phyloP scores from a whole-genome alignment of 164 flowering plant species.

The Vitis rupestris region DNA sequence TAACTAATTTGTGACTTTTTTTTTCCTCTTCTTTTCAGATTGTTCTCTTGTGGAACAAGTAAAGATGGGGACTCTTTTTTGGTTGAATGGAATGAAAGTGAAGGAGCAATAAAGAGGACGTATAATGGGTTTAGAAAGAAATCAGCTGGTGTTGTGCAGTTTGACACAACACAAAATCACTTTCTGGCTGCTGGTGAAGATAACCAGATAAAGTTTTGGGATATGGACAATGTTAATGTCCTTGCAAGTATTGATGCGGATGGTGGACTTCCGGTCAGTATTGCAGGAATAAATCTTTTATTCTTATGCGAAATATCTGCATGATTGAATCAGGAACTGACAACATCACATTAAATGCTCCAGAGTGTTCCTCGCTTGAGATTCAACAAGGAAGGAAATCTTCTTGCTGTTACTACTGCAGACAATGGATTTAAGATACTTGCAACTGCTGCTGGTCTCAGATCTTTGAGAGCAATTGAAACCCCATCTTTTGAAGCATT shows the following conservation, averaged over 20 bases:
- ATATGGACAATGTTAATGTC: constrained; percentile 66
- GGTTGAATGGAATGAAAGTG: constrained; percentile 97
- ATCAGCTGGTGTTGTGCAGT: constrained; percentile 76
- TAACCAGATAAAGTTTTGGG: constrained; percentile 88
- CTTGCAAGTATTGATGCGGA: constrained; percentile 77
- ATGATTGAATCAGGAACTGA: not conserved
- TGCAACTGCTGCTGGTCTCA: constrained; percentile 65
- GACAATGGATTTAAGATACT: constrained; percentile 90
- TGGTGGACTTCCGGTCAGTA: constrained; percentile 85
- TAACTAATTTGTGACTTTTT: not conserved
- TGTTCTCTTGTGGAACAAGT: constrained; percentile 95
- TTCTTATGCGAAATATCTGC: not conserved
- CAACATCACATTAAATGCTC: constrained; percentile 20
- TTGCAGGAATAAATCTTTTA: constrained; percentile 1
- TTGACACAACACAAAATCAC: constrained; percentile 85
- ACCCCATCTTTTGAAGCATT: constrained; percentile 59
- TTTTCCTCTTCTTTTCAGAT: constrained; percentile 33
- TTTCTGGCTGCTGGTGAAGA: constrained; percentile 95
- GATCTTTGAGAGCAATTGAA: constrained; percentile 53
- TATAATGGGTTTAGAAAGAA: constrained; percentile 79
- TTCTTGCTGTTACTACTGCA: constrained; percentile 77
- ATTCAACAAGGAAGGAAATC: constrained; percentile 88
- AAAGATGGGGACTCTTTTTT: constrained; percentile 88
- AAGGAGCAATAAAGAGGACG: constrained; percentile 83
- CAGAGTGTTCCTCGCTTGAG: constrained; percentile 86